Evolutionary conservation across 805 yeast genomes (phyloP).

Genomic region (Yarrowia divulgata): DNA sequence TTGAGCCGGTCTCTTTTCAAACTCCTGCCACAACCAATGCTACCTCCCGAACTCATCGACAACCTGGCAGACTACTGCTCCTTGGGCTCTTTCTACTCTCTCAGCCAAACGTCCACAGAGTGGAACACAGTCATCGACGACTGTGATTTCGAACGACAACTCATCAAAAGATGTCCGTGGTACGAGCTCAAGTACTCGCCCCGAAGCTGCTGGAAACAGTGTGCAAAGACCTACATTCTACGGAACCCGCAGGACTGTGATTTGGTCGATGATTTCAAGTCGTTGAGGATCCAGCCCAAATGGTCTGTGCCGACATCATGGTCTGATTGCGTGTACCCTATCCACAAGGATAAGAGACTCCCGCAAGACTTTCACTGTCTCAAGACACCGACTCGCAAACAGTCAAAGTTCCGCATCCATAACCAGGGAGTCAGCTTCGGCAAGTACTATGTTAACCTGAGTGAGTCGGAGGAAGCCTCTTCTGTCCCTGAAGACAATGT

Average conservation of each 20-base stretch:
- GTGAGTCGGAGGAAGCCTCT: neutral
- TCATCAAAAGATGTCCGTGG: conserved; percentile 11
- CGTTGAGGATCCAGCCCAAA: conserved; percentile 12
- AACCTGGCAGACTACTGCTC: conserved; percentile 21
- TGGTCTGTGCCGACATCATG: conserved; percentile 7
- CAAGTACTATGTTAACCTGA: conserved; percentile 16
- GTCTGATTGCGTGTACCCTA: conserved; percentile 13
- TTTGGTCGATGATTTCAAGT: neutral
- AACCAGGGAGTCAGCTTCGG: conserved; percentile 22
- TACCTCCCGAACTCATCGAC: conserved; percentile 23
- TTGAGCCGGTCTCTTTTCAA: no score
- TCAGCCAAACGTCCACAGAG: conserved; percentile 6
- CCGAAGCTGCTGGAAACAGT: conserved; percentile 9
- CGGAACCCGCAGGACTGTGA: neutral
- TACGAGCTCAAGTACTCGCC: conserved; percentile 10
- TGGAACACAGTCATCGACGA: conserved; percentile 14
- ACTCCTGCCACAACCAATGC: neutral
- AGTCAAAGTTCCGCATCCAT: conserved; percentile 7
- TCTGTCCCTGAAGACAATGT: conserved; percentile 1
- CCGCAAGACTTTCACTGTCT: conserved; percentile 11
- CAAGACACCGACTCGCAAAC: conserved; percentile 2
- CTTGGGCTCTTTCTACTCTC: conserved; percentile 6
- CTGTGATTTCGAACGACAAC: conserved; percentile 1
- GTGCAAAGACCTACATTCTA: conserved; percentile 5
- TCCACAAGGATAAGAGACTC: neutral